Evolutionary conservation across 129 eudicot species (phyloP).

Genomic region (Pittosporum tobira): DNA sequence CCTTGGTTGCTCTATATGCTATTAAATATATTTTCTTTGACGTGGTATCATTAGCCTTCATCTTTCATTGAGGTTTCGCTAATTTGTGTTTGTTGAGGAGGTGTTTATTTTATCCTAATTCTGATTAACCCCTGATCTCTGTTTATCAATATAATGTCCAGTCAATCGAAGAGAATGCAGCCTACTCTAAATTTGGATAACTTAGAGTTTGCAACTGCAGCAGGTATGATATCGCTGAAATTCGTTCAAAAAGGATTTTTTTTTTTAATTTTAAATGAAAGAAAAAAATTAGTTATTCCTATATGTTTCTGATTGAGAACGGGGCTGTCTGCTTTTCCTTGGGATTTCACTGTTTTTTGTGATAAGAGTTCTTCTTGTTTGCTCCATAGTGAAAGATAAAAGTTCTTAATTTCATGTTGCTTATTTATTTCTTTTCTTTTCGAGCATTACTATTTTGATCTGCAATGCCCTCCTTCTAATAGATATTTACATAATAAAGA

Average conservation of each 20-base stretch:
- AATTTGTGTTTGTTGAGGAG: background rate
- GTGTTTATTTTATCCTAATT: slow-evolving; percentile 1
- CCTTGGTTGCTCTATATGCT: background rate
- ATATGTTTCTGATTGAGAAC: background rate
- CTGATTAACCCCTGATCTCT: background rate
- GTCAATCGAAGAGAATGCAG: slow-evolving; percentile 81
- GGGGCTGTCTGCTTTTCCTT: background rate
- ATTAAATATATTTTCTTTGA: background rate
- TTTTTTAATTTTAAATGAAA: no score
- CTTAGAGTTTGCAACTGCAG: slow-evolving; percentile 55
- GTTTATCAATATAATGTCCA: slow-evolving; percentile 12
- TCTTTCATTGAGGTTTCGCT: background rate
- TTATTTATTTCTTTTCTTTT: background rate
- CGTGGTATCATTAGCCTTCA: background rate
- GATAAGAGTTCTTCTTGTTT: background rate
- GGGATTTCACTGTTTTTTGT: background rate
- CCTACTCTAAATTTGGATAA: slow-evolving; percentile 60
- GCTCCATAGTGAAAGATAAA: no score
- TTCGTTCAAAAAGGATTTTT: background rate
- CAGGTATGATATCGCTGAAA: slow-evolving; percentile 40
- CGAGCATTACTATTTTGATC: background rate
- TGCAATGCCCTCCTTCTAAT: background rate
- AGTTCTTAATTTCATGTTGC: background rate
- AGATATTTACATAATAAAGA: background rate
- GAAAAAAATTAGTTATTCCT: no score